phyloP scores from a whole-genome alignment of 164 flowering plant genomes.

The Aristolochia californica region DNA sequence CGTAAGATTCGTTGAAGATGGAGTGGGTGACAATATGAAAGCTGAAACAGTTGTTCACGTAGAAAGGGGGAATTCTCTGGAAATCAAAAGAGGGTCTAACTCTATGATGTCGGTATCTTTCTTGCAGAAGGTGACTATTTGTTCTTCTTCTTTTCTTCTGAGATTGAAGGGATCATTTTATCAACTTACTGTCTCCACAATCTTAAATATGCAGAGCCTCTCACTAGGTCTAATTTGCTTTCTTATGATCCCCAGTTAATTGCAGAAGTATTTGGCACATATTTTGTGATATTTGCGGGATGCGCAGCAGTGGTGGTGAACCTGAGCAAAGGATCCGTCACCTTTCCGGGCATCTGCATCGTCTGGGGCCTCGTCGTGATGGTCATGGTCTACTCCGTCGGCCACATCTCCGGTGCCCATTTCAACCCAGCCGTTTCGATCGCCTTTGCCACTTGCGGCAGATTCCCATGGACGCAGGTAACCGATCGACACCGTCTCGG shows the following conservation, averaged over 20 bases:
- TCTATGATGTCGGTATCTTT: constrained; percentile 10
- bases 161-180: background rate
- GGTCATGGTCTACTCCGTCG: constrained; percentile 49
- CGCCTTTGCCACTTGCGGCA: constrained; percentile 38
- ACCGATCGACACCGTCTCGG: background rate
- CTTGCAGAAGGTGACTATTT: constrained; percentile 15
- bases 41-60: background rate
- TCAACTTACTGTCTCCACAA: background rate
- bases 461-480: constrained; percentile 57
- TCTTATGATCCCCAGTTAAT: constrained; percentile 22
- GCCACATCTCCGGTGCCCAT: constrained; percentile 65
- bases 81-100: background rate
- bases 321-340: constrained; percentile 23
- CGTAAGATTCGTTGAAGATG: constrained; percentile 6
- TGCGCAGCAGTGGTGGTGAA: constrained; percentile 39
- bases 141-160: background rate
- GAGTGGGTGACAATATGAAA: background rate
- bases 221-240: background rate
- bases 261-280: constrained; percentile 46
- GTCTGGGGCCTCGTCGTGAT: constrained; percentile 50
- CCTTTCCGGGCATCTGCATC: constrained; percentile 36
- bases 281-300: constrained; percentile 49
- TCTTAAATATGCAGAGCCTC: no score
- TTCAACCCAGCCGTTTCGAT: constrained; percentile 62
- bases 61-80: constrained; percentile 1